Conservation (phyloP, 2,329 filamentous ascomycete species). For the Mycosphaerella sp. region DNA sequence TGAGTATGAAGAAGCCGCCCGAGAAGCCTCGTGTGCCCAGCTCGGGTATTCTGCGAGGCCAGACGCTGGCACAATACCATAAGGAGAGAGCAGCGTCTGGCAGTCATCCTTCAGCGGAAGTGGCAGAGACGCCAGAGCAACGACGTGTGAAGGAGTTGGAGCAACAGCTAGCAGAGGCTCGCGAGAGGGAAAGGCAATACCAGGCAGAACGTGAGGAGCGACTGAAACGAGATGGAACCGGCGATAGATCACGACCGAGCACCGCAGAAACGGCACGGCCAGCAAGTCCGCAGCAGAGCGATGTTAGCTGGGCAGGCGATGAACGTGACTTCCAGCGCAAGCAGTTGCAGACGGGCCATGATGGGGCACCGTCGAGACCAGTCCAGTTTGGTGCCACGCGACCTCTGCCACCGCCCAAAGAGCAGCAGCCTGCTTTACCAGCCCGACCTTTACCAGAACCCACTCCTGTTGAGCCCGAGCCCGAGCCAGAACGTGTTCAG, state of each 20-base stretch:
- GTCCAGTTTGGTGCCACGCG: slow-evolving; percentile 37
- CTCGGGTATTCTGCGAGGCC: slow-evolving; percentile 62
- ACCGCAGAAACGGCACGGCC: slow-evolving; percentile 25
- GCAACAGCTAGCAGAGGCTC: slow-evolving; percentile 60
- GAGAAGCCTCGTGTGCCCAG: slow-evolving; percentile 41
- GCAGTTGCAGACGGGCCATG: slow-evolving; percentile 45
- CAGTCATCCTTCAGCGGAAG: slow-evolving; percentile 33
- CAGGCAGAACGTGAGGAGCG: slow-evolving; percentile 54
- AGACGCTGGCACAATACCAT: slow-evolving; percentile 82
- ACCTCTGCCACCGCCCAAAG: slow-evolving; percentile 26
- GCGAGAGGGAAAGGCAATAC: slow-evolving; percentile 61
- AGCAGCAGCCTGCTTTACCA: slow-evolving; percentile 18
- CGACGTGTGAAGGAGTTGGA: slow-evolving; percentile 76
- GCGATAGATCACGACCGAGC: slow-evolving; percentile 34
- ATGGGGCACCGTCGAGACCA: slow-evolving; percentile 21
- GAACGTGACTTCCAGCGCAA: slow-evolving; percentile 60
- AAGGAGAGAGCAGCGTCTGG: slow-evolving; percentile 52
- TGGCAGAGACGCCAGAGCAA: slow-evolving; percentile 47
- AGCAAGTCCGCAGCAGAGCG: slow-evolving; percentile 45
- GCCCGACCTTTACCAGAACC: slow-evolving; percentile 24
- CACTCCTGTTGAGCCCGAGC: not conserved
- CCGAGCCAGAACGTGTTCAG: slow-evolving; percentile 25
- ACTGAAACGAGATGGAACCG: slow-evolving; percentile 32
- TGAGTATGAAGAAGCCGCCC: slow-evolving; percentile 60
- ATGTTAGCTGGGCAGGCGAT: slow-evolving; percentile 59